Conservation (phyloP, 108 stramenopile genomes). For the Ochromonas danica region DNA sequence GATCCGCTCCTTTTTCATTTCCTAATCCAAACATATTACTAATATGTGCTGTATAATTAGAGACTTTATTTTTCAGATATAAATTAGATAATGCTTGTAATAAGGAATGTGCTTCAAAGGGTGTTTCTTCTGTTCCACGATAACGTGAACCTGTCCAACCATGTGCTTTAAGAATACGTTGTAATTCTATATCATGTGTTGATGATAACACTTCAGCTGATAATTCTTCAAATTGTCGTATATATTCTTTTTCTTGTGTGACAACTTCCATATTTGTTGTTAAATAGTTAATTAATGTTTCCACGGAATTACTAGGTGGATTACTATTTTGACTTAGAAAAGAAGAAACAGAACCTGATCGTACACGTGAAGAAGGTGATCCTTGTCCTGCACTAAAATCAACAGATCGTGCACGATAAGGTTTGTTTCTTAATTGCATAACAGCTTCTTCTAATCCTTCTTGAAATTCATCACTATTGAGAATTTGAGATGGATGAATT, state of each 20-base stretch:
- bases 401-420: not conserved
- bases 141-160: slow-evolving; percentile 7
- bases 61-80: slow-evolving; percentile 3
- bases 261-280: not conserved
- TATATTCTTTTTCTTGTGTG: not conserved
- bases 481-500: not conserved
- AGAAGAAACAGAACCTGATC: too few species aligned
- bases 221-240: slow-evolving; percentile 1
- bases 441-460: not conserved
- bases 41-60: not conserved
- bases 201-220: not conserved
- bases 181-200: not conserved
- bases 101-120: not conserved
- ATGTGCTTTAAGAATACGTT: slow-evolving; percentile 18
- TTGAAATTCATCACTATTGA: not conserved
- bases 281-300: slow-evolving; percentile 17
- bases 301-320: too few species aligned
- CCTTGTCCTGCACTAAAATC: not conserved
- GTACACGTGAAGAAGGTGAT: too few species aligned
- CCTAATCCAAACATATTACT: not conserved
- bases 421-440: not conserved
- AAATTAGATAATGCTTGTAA: slow-evolving; percentile 20
- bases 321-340: too few species aligned
- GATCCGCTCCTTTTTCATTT: slow-evolving; percentile 7
- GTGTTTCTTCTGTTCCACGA: not conserved